phyloP scores from a whole-genome alignment of 1,139 yeast species.

The Pichia sp. region DNA sequence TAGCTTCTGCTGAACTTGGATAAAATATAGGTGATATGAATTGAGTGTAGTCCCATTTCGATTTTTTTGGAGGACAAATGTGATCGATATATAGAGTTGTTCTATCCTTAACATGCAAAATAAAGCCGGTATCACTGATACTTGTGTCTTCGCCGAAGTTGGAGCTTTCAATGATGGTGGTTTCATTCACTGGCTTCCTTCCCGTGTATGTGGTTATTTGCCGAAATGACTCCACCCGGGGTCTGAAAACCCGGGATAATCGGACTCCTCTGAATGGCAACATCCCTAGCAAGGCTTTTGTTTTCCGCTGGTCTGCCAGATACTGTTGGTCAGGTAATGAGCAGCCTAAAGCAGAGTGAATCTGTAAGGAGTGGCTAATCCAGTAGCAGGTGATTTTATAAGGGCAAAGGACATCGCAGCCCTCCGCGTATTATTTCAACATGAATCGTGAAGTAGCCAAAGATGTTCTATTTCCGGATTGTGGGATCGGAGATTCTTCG shows the following conservation, averaged over 20 bases:
- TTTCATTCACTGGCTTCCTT: constrained; percentile 17
- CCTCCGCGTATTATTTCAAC: neutral
- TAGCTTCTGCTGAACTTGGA: constrained; percentile 24
- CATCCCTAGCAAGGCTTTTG: neutral
- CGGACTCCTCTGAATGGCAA: constrained; percentile 1
- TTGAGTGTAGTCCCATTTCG: constrained; percentile 31
- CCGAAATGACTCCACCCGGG: neutral
- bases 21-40: constrained; percentile 26
- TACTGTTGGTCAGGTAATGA: too few relatives aligned
- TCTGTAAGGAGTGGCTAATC: neutral
- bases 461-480: neutral
- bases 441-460: neutral
- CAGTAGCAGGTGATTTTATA: neutral
- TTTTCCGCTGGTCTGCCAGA: neutral
- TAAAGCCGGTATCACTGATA: constrained; percentile 56
- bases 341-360: neutral
- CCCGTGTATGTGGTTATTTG: constrained; percentile 2
- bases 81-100: constrained; percentile 54
- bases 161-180: constrained; percentile 21
- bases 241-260: neutral
- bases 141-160: constrained; percentile 43
- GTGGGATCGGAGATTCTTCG: neutral
- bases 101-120: constrained; percentile 47
- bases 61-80: constrained; percentile 39
- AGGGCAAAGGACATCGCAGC: neutral